A percentile compares a stretch with the other conserved stretches of the same genome.
These are phyloP conservation scores for Linum usitatissimum DNA, from an alignment of 345 rosid species.

Conservation along the genomic window DNA sequence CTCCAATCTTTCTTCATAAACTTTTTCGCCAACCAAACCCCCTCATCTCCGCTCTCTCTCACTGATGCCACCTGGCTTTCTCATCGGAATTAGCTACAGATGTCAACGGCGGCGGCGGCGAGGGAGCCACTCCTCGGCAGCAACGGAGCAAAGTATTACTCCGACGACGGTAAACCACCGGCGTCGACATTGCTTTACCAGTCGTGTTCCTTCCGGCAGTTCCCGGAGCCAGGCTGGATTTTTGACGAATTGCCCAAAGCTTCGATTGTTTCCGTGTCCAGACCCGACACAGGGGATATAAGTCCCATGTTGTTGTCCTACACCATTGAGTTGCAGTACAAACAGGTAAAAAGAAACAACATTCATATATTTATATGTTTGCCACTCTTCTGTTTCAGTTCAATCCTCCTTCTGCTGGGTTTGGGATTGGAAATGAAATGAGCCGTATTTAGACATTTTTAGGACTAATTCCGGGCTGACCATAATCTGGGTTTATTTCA, in stretches of 20 bases:
- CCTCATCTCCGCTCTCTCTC: slow-evolving; percentile 1
- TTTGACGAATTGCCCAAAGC: slow-evolving; percentile 69
- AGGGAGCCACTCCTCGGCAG: slow-evolving; percentile 41
- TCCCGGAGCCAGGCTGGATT: slow-evolving; percentile 25
- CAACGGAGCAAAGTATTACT: slow-evolving; percentile 14
- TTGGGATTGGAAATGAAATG: not conserved
- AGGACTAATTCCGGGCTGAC: not conserved
- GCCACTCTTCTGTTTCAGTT: not conserved
- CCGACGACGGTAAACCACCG: slow-evolving; percentile 5
- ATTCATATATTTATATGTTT: not conserved
- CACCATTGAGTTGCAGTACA: slow-evolving; percentile 63
- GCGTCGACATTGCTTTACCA: not conserved
- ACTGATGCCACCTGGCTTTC: slow-evolving; percentile 17
- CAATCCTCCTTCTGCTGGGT: not conserved
- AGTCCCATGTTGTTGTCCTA: slow-evolving; percentile 87
- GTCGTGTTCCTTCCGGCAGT: slow-evolving; percentile 21
- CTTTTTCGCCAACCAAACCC: not conserved
- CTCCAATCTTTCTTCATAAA: not conserved
- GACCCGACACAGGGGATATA: slow-evolving; percentile 67
- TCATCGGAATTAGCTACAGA: not conserved
- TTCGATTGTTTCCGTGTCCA: slow-evolving; percentile 52
- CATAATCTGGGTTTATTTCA: not conserved
- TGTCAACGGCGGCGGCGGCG: slow-evolving; percentile 30
- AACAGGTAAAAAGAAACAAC: slow-evolving; percentile 33
- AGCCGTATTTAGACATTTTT: not conserved